phyloP scores from a whole-genome alignment of 129 eudicot species.

The Lactuca sativa region DNA sequence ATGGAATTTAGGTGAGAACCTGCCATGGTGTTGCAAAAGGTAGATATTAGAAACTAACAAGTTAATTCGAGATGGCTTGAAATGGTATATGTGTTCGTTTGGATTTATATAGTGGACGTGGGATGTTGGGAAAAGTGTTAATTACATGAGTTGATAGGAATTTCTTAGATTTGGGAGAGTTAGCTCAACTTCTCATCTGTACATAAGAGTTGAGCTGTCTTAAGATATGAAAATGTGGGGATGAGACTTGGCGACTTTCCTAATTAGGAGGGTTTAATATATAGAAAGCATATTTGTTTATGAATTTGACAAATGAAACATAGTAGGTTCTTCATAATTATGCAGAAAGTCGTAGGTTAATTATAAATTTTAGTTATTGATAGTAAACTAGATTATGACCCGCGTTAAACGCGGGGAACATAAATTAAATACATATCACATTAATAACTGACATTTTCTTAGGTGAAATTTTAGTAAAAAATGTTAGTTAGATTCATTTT shows the following conservation, averaged over 20 bases:
- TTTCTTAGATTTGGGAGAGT: neutral
- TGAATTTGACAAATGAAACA: neutral
- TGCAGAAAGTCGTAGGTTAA: too few species aligned
- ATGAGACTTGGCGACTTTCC: neutral
- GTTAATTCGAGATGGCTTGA: conserved; percentile 6
- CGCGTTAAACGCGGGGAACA: too few species aligned
- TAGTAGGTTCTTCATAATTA: too few species aligned
- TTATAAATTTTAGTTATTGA: too few species aligned
- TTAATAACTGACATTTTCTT: too few species aligned
- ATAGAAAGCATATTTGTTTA: neutral
- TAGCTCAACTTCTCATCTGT: conserved; percentile 32
- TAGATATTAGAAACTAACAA: neutral
- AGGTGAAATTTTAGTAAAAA: too few species aligned
- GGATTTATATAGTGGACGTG: conserved; percentile 19
- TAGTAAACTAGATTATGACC: too few species aligned
- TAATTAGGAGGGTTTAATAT: neutral
- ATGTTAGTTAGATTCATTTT: too few species aligned
- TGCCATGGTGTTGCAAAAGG: too few species aligned
- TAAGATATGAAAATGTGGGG: neutral
- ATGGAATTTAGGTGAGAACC: too few species aligned
- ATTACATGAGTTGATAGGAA: conserved; percentile 26
- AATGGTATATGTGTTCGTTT: conserved; percentile 3
- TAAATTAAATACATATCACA: too few species aligned
- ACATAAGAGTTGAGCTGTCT: too few species aligned
- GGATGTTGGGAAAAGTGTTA: neutral